Conservation (phyloP, 164 flowering plant genomes). For the Akebia trifoliata region DNA sequence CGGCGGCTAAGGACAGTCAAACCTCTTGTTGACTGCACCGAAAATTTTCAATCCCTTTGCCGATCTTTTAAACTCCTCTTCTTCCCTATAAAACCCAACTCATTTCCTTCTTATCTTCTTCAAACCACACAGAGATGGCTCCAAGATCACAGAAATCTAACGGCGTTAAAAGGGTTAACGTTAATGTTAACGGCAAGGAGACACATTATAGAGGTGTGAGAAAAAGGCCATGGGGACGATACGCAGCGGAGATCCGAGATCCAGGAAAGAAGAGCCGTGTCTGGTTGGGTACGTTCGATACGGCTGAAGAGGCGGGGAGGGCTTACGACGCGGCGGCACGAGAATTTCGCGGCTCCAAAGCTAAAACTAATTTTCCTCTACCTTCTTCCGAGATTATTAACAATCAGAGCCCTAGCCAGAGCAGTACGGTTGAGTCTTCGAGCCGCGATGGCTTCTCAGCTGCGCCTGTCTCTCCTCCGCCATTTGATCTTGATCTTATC, state of each 20-base stretch:
- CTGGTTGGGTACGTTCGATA: conserved; percentile 62
- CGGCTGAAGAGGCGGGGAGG: conserved; percentile 61
- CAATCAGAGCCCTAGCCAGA: conserved; percentile 48
- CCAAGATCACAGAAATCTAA: conserved; percentile 29
- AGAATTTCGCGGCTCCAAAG: conserved; percentile 52
- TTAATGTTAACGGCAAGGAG: conserved; percentile 26
- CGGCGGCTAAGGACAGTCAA: conserved; percentile 42
- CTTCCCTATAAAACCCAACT: background rate
- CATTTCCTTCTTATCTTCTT: background rate
- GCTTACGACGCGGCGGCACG: conserved; percentile 62
- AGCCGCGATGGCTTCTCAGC: conserved; percentile 8
- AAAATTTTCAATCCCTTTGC: background rate
- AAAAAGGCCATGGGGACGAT: conserved; percentile 70
- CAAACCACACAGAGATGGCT: conserved; percentile 27
- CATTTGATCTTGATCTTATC: background rate
- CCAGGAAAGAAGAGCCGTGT: conserved; percentile 64
- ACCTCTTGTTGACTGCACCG: conserved; percentile 17
- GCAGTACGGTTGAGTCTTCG: conserved; percentile 59
- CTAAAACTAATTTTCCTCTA: conserved; percentile 58
- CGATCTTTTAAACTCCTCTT: background rate
- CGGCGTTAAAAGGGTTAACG: background rate
- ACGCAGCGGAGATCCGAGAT: conserved; percentile 68
- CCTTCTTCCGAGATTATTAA: conserved; percentile 2
- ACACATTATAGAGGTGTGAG: conserved; percentile 52
- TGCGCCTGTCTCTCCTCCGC: background rate